phyloP scores from a whole-genome alignment of 2,329 filamentous ascomycete species.

The Pleomassaria siparia region DNA sequence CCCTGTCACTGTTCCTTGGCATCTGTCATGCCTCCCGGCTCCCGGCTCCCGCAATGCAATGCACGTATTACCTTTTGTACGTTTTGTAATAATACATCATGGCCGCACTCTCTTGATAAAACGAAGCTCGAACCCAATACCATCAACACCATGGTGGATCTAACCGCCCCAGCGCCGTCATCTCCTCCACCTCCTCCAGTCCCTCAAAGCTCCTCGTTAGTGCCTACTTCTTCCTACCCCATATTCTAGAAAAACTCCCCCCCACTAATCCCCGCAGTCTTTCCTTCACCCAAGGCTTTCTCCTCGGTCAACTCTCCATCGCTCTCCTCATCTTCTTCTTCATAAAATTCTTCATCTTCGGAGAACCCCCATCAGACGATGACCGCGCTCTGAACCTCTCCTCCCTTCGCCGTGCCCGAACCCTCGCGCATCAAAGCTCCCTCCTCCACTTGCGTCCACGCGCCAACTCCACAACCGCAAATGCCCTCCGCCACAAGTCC shows the following conservation, averaged over 20 bases:
- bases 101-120: too few species aligned
- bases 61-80: too few species aligned
- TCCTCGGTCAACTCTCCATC: constrained; percentile 90
- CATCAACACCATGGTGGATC: constrained; percentile 1
- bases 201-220: constrained; percentile 24
- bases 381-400: constrained; percentile 75
- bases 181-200: constrained; percentile 6
- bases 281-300: constrained; percentile 90
- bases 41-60: not conserved
- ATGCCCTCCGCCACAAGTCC: constrained; percentile 40
- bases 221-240: not conserved
- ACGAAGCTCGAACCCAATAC: not conserved
- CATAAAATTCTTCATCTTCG: constrained; percentile 99
- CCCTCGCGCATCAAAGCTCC: constrained; percentile 63
- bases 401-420: constrained; percentile 71
- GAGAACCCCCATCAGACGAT: constrained; percentile 83
- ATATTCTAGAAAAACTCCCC: too few species aligned
- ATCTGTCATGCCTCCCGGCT: not conserved
- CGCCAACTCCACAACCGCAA: constrained; percentile 36
- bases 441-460: constrained; percentile 26
- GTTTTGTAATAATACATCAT: too few species aligned
- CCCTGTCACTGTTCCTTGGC: not conserved
- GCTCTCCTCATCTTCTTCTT: constrained; percentile 89
- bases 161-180: constrained; percentile 5
- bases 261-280: constrained; percentile 55